phyloP scores from a whole-genome alignment of 495 filamentous ascomycete genomes.

The Baudoinia panamericana region DNA sequence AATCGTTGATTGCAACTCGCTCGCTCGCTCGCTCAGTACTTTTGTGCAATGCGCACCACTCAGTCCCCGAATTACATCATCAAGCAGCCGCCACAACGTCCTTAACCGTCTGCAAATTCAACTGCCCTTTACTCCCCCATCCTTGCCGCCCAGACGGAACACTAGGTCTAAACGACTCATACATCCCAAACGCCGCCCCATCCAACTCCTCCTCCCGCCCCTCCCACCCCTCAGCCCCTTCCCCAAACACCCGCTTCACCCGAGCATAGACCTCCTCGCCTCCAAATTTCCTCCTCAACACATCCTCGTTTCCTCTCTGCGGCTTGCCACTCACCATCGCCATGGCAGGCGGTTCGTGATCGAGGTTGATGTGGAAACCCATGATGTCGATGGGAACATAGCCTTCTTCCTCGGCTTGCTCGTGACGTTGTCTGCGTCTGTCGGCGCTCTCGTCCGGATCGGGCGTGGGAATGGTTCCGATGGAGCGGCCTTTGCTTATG shows the following conservation, averaged over 20 bases:
- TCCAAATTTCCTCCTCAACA: conserved; percentile 18
- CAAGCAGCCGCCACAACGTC: not conserved
- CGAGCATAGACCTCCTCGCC: conserved; percentile 13
- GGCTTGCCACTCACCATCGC: conserved; percentile 14
- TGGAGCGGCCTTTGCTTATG: conserved; percentile 20
- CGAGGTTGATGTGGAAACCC: conserved; percentile 18
- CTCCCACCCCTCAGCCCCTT: conserved; percentile 17
- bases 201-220: conserved; percentile 19
- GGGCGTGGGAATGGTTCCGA: conserved; percentile 17
- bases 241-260: conserved; percentile 10
- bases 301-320: conserved; percentile 15
- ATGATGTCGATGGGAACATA: conserved; percentile 16
- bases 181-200: conserved; percentile 17
- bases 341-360: conserved; percentile 14
- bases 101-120: conserved; percentile 14
- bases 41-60: no score
- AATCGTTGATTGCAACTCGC: no score
- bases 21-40: no score
- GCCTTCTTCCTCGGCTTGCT: conserved; percentile 8
- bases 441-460: conserved; percentile 1
- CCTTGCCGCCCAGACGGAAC: conserved; percentile 19
- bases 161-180: conserved; percentile 18
- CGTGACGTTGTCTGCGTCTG: conserved; percentile 1
- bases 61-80: no score
- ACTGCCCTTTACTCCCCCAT: conserved; percentile 21